Evolutionary conservation across 306 rosid species (phyloP), one percentile per base, ranked within the genome.

Genomic region (Neltuma alba): DNA sequence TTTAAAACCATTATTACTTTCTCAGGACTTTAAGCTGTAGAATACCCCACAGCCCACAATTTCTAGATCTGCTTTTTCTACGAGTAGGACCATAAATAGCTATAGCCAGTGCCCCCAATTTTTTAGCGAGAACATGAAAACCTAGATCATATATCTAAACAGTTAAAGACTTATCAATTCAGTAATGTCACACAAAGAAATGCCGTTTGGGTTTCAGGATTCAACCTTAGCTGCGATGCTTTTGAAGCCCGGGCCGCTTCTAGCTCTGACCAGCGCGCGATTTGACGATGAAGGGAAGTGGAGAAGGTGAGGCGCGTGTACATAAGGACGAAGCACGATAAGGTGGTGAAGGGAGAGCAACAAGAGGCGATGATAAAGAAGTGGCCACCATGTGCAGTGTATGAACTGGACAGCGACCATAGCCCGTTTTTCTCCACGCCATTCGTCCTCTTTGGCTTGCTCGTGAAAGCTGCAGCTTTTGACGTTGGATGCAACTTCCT

Each of bases 401-500:
- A 92, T 81, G 88, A 87, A 69, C 48, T 92, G 64, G 97, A 95
- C 48, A 86, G 89, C 48, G 98, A 93, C 76, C 99, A 95, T 72
- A 87, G 92, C 75, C 98, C 99, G 38, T 88, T 87, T 84, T 93
- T 95, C 92, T 93, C 97, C 18, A 63, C 88, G 1, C 99, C 99
- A 5, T 95, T 92, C 76, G 38, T 89, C 65, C 99, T 95, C 83
- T 91, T 87, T 60, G 98, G 93, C 30, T 84, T 95, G 75, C 90
- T 95, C 48, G 63, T 91, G 0, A 91, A 91, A 80, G 88, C 89
- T 76, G 88, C 91, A 2, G 82, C 95, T 75, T 50, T 38, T 60
- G 54, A 81, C 37, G 54, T 58, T 81, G 85, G 85, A 80, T 87
- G 72, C 78, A 83, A 70, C 86, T 77, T 54, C 61, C 28, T 54